These are phyloP conservation scores for Malus orientalis DNA, from an alignment of 306 rosid genomes.

Conservation along the genomic window DNA sequence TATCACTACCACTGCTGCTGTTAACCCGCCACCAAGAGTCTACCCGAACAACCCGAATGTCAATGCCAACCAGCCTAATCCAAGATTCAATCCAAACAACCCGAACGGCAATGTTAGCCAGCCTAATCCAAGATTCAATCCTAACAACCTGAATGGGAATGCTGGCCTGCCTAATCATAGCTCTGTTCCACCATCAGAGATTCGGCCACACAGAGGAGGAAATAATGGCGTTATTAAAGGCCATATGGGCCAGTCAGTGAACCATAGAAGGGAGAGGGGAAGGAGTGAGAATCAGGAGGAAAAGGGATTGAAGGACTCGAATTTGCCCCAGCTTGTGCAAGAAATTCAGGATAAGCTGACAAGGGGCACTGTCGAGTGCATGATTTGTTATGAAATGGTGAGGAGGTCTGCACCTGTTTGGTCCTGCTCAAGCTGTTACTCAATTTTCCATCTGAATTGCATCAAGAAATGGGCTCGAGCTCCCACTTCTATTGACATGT, in stretches of 20 bases:
- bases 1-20: not conserved
- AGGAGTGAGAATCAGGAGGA: slow-evolving; percentile 31
- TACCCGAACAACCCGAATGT: too few species aligned
- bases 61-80: too few species aligned
- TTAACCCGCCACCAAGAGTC: slow-evolving; percentile 1
- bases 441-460: slow-evolving; percentile 76
- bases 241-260: slow-evolving; percentile 16
- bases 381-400: slow-evolving; percentile 91
- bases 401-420: slow-evolving; percentile 76
- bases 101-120: not conserved
- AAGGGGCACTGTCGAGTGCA: slow-evolving; percentile 70
- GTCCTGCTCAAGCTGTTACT: slow-evolving; percentile 87
- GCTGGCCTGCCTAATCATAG: slow-evolving; percentile 12
- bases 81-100: not conserved
- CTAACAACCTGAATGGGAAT: not conserved
- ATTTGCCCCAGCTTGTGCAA: slow-evolving; percentile 75
- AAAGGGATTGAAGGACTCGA: slow-evolving; percentile 30
- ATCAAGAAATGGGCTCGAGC: slow-evolving; percentile 94
- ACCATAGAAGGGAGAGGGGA: slow-evolving; percentile 29
- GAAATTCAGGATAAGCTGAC: slow-evolving; percentile 87
- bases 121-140: not conserved
- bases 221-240: slow-evolving; percentile 27
- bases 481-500: slow-evolving; percentile 66
- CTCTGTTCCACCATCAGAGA: slow-evolving; percentile 6
- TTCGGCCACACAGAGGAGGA: slow-evolving; percentile 18